Conservation (phyloP, 352 stramenopile genomes). For the Pythium guiyangense region DNA sequence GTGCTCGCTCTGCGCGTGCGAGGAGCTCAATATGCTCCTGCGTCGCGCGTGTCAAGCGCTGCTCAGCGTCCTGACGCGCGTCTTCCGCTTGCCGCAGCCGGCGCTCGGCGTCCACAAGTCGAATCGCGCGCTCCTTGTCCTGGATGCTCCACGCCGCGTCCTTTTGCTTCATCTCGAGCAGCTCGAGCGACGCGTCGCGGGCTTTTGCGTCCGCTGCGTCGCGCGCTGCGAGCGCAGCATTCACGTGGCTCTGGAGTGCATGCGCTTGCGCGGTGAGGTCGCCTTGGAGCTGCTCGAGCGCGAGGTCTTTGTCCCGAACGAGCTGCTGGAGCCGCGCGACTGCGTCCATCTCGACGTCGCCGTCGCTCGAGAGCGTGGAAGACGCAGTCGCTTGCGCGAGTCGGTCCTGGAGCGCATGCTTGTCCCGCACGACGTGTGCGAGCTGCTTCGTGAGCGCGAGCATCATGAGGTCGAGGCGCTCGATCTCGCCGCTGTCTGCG, state of each 20-base stretch:
- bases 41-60: constrained; percentile 28
- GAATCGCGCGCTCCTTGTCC: constrained; percentile 28
- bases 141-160: constrained; percentile 54
- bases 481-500: constrained; percentile 24
- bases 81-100: constrained; percentile 24
- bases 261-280: constrained; percentile 37
- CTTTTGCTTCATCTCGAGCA: constrained; percentile 58
- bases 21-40: constrained; percentile 17
- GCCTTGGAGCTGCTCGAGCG: constrained; percentile 31
- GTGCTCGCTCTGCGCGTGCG: constrained; percentile 19
- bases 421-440: constrained; percentile 61
- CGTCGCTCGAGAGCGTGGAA: constrained; percentile 3
- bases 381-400: constrained; percentile 17
- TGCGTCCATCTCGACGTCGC: not conserved
- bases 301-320: constrained; percentile 9
- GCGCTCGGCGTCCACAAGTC: constrained; percentile 22
- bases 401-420: constrained; percentile 63
- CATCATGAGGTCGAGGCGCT: constrained; percentile 70
- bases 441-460: constrained; percentile 60
- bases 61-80: constrained; percentile 13
- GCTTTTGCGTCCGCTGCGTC: constrained; percentile 42
- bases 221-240: constrained; percentile 23
- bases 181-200: constrained; percentile 33
- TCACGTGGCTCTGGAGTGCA: constrained; percentile 43
- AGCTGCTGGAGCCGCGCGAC: not conserved